Base-by-base conservation (phyloP, 139 green algal genomes). In the Edaphochlamys debaryana region DNA sequence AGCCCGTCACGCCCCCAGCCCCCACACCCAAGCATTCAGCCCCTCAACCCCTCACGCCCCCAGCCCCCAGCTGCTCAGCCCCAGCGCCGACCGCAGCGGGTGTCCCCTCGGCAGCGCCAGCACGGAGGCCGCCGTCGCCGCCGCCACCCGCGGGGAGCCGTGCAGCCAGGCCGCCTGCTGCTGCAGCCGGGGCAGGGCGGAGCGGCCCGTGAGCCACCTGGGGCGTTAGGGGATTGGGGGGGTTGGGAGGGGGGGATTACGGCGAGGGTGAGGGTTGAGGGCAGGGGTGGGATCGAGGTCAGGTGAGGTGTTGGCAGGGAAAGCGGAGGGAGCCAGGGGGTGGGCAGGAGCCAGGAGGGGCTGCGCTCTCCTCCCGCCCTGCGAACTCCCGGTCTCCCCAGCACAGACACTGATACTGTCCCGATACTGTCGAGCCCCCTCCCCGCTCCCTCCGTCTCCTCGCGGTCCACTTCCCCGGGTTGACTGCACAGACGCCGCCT, bases 61-160 rank as follows among this genome's bases (percentile, higher is more conserved):
- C 36, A 23, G 37, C 36, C 45, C 48, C 42, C 75, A 64, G 22
- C 77, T 13, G 45, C 64, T 68, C 8, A 84, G 67, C 36, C 78
- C 78, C 78, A 84, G 78, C 78, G 76, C 67, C 7, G 60, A 1
- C 34, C 78, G 48, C 78, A 84, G 67, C 66, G 78, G 78, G 66
- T 84, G 78, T 2, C 69, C 48, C 11, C 45, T 48, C 19, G 64
- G 48, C 48, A 84, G 78, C 4, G 66, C 38, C 78, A 84, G 36
- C 48, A 84, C 76, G 32, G 42, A 67, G 42, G 42, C 38, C 23
- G 63, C 76, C 22, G 38, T 32, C 32, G 76, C 76, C 45, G 73
- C 25, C 32, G 27, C 40, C 41, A 82, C 76, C 0, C 76, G 62
- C 8, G 42, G 45, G 64, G 38, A 66, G 42, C 29, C 30, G 7